These are phyloP conservation scores for Umbelopsis vinacea DNA, from an alignment of 192 early-diverging fungal species.

Conservation along the genomic window DNA sequence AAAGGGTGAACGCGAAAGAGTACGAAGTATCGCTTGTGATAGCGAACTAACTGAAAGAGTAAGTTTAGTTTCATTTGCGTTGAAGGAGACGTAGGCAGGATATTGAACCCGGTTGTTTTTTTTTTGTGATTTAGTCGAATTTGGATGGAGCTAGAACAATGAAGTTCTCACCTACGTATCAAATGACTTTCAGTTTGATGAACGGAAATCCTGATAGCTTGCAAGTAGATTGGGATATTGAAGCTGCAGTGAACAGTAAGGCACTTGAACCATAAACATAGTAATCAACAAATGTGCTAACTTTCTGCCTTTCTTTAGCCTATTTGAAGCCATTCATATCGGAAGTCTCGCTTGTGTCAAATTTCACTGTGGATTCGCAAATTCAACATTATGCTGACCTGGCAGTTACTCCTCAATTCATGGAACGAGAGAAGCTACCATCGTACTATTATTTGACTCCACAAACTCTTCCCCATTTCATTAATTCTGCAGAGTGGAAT, in stretches of 20 bases:
- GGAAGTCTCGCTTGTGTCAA: constrained; percentile 67
- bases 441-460: constrained; percentile 63
- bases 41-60: constrained; percentile 20
- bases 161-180: constrained; percentile 85
- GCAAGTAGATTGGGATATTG: constrained; percentile 82
- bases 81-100: not conserved
- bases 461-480: constrained; percentile 83
- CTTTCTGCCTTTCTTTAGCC: constrained; percentile 37
- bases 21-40: constrained; percentile 28
- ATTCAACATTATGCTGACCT: constrained; percentile 84
- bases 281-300: too few species aligned
- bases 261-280: too few species aligned
- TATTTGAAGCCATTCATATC: constrained; percentile 78
- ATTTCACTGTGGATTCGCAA: constrained; percentile 81
- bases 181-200: constrained; percentile 86
- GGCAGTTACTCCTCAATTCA: constrained; percentile 65
- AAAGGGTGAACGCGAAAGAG: constrained; percentile 12
- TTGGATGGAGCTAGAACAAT: constrained; percentile 67
- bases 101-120: constrained; percentile 12
- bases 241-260: constrained; percentile 65
- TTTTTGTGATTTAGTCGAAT: constrained; percentile 23
- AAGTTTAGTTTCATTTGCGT: not conserved
- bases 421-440: constrained; percentile 43
- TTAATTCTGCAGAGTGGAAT: constrained; percentile 97
- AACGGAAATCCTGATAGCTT: constrained; percentile 78